A percentile compares a stretch with the other conserved stretches of the same genome.
Evolutionary conservation across 352 stramenopile genomes (phyloP).

Genomic region (Globisporangium apiculatum): DNA sequence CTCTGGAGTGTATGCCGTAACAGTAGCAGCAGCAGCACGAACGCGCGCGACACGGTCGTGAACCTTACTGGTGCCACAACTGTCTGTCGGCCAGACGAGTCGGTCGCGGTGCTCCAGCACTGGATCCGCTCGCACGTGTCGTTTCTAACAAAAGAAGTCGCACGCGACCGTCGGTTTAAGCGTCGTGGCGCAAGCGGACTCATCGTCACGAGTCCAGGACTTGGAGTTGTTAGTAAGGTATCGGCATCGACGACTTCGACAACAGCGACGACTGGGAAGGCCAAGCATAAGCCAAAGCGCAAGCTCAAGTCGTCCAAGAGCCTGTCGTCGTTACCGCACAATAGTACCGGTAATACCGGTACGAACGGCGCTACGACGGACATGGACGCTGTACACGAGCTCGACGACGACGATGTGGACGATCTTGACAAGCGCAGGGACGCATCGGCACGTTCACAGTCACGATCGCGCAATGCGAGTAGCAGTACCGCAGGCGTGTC

Average conservation of each 20-base stretch:
- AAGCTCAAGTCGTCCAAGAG: conserved; percentile 54
- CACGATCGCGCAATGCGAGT: conserved; percentile 5
- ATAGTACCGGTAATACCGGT: neutral
- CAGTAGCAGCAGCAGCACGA: conserved; percentile 4
- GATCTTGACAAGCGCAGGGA: conserved; percentile 3
- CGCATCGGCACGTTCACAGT: neutral
- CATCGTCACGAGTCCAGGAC: too few species aligned
- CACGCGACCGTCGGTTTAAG: conserved; percentile 44
- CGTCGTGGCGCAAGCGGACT: conserved; percentile 8
- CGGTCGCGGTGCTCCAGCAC: conserved; percentile 33
- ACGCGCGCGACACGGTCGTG: conserved; percentile 20
- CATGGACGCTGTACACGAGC: conserved; percentile 14
- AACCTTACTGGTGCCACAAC: conserved; percentile 29
- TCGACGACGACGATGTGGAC: conserved; percentile 13
- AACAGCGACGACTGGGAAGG: neutral
- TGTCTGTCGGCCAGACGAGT: conserved; percentile 35
- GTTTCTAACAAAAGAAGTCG: conserved; percentile 38
- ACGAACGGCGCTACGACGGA: neutral
- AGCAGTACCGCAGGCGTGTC: conserved; percentile 14
- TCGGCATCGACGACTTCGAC: neutral
- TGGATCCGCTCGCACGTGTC: conserved; percentile 49
- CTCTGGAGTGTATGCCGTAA: conserved; percentile 22
- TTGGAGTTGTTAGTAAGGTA: neutral
- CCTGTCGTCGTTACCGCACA: conserved; percentile 8
- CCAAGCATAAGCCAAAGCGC: conserved; percentile 20